Conservation (phyloP, 768 basidiomycete genomes). For the Rhodotorula babjevae region DNA sequence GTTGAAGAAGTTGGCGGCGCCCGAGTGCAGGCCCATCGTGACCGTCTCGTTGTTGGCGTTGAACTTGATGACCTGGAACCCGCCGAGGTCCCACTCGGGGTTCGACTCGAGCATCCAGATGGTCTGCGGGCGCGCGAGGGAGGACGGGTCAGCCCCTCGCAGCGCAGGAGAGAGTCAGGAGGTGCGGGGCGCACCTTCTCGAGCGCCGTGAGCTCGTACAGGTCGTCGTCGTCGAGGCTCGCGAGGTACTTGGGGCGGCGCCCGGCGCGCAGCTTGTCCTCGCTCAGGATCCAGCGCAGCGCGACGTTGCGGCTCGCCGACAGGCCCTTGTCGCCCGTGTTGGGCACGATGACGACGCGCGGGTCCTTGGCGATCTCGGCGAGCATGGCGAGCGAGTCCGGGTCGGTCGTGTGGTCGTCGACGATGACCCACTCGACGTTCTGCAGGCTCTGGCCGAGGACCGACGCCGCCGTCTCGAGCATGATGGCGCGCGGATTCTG, state of each 20-base stretch:
- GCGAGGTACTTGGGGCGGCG: constrained; percentile 13
- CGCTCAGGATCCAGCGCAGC: constrained; percentile 9
- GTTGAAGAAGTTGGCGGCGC: constrained; percentile 23
- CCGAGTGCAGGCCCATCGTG: constrained; percentile 13
- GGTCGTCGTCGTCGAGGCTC: constrained; percentile 28
- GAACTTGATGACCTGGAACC: constrained; percentile 35
- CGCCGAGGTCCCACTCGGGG: constrained; percentile 32
- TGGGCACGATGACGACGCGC: constrained; percentile 16
- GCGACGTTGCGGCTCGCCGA: constrained; percentile 21
- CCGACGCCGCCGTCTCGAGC: constrained; percentile 26
- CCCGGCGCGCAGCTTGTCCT: constrained; percentile 7
- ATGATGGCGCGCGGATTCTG: constrained; percentile 33
- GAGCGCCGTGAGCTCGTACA: constrained; percentile 37
- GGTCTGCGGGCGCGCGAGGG: neutral
- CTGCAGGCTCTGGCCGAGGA: constrained; percentile 32
- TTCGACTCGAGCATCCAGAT: constrained; percentile 40
- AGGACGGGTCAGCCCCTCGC: neutral
- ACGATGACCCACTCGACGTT: constrained; percentile 38
- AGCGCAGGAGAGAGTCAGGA: neutral
- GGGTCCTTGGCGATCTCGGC: constrained; percentile 21
- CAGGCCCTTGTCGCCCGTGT: constrained; percentile 12
- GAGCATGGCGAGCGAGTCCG: constrained; percentile 17
- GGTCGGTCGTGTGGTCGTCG: constrained; percentile 33
- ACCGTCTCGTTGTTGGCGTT: constrained; percentile 26
- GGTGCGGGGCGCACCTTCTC: constrained; percentile 20